A percentile compares a stretch with the other conserved stretches of the same genome.
Conservation (phyloP, 2,329 filamentous ascomycete genomes). For the Penicillium polonicum region DNA sequence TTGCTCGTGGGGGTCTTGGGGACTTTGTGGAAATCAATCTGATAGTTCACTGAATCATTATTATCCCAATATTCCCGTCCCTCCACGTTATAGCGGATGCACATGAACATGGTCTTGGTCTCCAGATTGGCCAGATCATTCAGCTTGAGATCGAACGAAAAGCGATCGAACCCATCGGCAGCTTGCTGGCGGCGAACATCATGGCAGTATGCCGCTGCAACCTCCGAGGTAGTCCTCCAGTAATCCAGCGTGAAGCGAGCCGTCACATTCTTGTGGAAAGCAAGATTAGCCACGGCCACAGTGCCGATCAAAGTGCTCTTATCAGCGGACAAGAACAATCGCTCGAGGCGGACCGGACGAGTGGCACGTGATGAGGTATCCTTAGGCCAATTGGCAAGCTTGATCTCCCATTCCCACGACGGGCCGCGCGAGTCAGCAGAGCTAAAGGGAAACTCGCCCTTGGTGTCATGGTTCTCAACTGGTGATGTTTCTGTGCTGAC, state of each 20-base stretch:
- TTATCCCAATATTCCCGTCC: conserved; percentile 95
- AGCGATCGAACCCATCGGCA: conserved; percentile 74
- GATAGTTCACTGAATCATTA: conserved; percentile 83
- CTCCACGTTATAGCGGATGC: conserved; percentile 80
- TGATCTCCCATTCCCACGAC: conserved; percentile 82
- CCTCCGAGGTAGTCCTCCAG: conserved; percentile 98
- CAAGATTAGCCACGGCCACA: conserved; percentile 80
- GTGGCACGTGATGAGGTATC: conserved; percentile 61
- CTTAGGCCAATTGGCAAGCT: conserved; percentile 76
- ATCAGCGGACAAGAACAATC: conserved; percentile 81
- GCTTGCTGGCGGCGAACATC: conserved; percentile 67
- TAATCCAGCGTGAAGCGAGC: conserved; percentile 95
- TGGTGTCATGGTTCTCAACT: conserved; percentile 81
- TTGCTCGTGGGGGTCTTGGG: conserved; percentile 57
- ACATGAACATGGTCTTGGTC: conserved; percentile 88
- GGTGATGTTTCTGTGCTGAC: conserved; percentile 94
- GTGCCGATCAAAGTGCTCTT: conserved; percentile 83
- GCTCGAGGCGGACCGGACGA: conserved; percentile 73
- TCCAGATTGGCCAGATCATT: conserved; percentile 89
- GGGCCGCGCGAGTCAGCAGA: conserved; percentile 50
- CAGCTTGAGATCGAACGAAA: conserved; percentile 91
- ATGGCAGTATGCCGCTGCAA: conserved; percentile 80
- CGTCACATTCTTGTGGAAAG: conserved; percentile 85
- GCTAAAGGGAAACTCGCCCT: conserved; percentile 83
- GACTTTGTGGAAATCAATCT: conserved; percentile 88